Evolutionary conservation across 306 rosid species (phyloP), one percentile per base, ranked within the genome.

Genomic region (Glycine latifolia): DNA sequence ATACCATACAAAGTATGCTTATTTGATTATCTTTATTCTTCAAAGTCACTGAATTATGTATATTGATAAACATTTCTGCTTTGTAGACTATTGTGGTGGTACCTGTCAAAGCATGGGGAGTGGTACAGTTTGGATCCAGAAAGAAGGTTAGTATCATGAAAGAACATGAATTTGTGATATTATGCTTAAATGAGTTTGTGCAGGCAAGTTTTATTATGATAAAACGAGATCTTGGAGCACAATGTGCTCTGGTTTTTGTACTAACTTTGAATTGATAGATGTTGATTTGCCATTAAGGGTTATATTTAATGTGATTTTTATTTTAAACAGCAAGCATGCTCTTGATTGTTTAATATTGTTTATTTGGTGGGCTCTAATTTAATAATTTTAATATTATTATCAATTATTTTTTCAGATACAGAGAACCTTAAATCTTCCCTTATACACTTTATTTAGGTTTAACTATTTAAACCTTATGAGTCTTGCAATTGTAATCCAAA

Each of bases 51-150:
- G n/a, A 79, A 54, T 15, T 11, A 55, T 80, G 66, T 65, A 76
- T 87, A 50, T 63, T 90, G 56, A 88, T 80, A 59, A 73, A 72
- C 14, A 16, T 3, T 76, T 68, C 20, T 82, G 77, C 66, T 80
- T 85, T 87, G 87, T 86, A 94, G 98, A 92, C 98, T 20, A 86
- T 92, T 73, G 93, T 83, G 9, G 87, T 81, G 35, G 76, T 94
- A 63, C 90, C 97, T 4, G 86, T 91, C 63, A 89, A 84, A 75
- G 82, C 87, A 16, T 59, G 73, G 9, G 98, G 98, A 80, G 94
- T 92, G 53, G 79, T 85, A 66, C 93, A 89, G 73, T 86, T 94
- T 50, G 98, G 98, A 86, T 92, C 97, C 68, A 91, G 81, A 58
- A 67, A 89, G 53, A 90, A 89, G 97, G 98, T 92, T 63, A 81